Evolutionary conservation across 148 eudicot genomes (phyloP).

Genomic region (Rhododendron henanense): DNA sequence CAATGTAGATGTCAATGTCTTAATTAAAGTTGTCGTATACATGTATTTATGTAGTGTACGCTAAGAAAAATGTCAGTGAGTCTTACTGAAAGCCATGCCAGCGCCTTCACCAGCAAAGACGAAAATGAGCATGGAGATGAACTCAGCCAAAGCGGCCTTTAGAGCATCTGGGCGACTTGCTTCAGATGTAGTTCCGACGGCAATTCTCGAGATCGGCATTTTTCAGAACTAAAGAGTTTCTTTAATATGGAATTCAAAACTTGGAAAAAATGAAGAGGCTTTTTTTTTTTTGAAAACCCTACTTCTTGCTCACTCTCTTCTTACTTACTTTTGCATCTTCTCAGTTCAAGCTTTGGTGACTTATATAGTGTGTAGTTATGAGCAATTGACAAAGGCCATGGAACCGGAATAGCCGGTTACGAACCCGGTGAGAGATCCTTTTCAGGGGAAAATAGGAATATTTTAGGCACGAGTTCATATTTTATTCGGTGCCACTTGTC

Average conservation of each 20-base stretch:
- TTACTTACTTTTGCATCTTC: background rate
- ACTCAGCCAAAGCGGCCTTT: conserved; percentile 75
- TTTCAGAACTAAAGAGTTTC: background rate
- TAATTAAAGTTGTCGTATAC: background rate
- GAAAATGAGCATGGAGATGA: conserved; percentile 78
- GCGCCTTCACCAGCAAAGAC: conserved; percentile 84
- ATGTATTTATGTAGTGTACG: background rate
- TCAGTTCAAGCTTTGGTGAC: background rate
- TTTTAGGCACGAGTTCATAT: background rate
- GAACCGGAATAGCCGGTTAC: conserved; percentile 11
- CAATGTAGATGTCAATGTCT: too few species aligned
- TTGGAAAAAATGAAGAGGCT: background rate
- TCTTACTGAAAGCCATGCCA: conserved; percentile 83
- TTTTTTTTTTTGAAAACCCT: background rate
- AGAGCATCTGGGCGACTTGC: conserved; percentile 52
- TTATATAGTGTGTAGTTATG: conserved; percentile 31
- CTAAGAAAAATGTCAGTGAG: background rate
- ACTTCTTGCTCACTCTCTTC: conserved; percentile 6
- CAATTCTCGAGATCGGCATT: conserved; percentile 56
- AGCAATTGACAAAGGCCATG: background rate
- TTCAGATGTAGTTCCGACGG: conserved; percentile 51
- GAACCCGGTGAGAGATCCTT: background rate
- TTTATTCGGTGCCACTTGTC: conserved; percentile 13
- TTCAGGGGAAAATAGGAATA: conserved; percentile 6
- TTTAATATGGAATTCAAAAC: too few species aligned